Conservation (phyloP, 805 yeast genomes). For the Candida ficus region DNA sequence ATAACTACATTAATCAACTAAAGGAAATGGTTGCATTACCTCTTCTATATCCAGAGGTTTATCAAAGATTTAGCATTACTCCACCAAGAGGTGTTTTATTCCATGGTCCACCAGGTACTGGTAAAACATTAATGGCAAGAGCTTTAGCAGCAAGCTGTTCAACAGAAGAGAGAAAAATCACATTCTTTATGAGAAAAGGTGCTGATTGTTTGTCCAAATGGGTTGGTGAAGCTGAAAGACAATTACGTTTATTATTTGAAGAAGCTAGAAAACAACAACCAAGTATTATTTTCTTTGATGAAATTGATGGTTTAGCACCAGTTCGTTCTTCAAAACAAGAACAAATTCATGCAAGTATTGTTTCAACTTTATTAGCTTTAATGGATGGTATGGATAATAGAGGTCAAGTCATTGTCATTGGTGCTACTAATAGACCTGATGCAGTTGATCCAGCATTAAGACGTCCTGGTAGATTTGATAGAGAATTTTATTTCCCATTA, state of each 20-base stretch:
- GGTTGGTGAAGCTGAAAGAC: constrained; percentile 99
- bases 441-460: constrained; percentile 97
- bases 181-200: constrained; percentile 97
- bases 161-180: constrained; percentile 75
- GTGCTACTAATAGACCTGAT: constrained; percentile 97
- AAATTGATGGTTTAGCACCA: constrained; percentile 97
- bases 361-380: constrained; percentile 86
- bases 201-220: constrained; percentile 96
- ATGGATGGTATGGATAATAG: constrained; percentile 99
- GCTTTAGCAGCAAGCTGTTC: constrained; percentile 96
- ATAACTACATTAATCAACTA: constrained; percentile 82
- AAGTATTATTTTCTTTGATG: constrained; percentile 92
- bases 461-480: constrained; percentile 94
- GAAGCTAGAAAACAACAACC: constrained; percentile 97
- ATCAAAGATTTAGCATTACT: constrained; percentile 81
- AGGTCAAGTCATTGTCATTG: constrained; percentile 96
- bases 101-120: constrained; percentile 99
- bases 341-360: constrained; percentile 96
- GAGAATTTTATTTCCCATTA: constrained; percentile 93
- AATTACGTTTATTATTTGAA: constrained; percentile 82
- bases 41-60: constrained; percentile 86
- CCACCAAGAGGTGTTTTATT: constrained; percentile 97
- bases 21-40: constrained; percentile 98
- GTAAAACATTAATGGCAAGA: constrained; percentile 96
- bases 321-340: constrained; percentile 97